Evolutionary conservation across 225 moss, liverwort and hornwort genomes (phyloP).

Genomic region (Polytrichum commune): DNA sequence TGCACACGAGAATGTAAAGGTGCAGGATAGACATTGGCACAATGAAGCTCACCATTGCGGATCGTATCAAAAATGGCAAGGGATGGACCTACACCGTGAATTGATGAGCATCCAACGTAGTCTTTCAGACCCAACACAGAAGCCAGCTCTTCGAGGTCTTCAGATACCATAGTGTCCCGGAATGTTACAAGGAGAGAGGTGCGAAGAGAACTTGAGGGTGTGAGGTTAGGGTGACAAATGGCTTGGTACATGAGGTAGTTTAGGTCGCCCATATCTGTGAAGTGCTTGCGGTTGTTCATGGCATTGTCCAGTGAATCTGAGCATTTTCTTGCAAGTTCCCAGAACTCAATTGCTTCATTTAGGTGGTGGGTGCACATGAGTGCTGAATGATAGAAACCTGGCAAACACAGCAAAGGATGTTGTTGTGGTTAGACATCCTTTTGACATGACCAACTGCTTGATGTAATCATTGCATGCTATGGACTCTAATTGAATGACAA

Average conservation of each 20-base stretch:
- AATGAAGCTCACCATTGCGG: constrained; percentile 79
- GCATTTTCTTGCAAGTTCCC: constrained; percentile 86
- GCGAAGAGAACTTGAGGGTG: constrained; percentile 78
- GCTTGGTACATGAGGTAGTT: constrained; percentile 98
- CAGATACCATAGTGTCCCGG: constrained; percentile 52
- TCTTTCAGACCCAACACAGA: constrained; percentile 70
- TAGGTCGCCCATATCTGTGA: constrained; percentile 97
- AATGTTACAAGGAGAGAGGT: constrained; percentile 86
- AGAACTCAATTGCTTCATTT: constrained; percentile 71
- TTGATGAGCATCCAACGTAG: constrained; percentile 89
- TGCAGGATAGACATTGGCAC: constrained; percentile 73
- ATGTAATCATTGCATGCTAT: too few relatives aligned
- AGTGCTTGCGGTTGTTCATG: constrained; percentile 89
- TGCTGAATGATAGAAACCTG: constrained; percentile 98
- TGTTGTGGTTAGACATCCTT: too few relatives aligned
- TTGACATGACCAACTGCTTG: too few relatives aligned
- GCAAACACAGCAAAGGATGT: neutral
- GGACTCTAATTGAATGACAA: too few relatives aligned
- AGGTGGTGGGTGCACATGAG: constrained; percentile 77
- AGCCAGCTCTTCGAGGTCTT: constrained; percentile 41
- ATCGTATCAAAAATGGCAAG: constrained; percentile 82
- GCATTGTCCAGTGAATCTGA: constrained; percentile 54
- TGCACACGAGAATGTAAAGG: constrained; percentile 80
- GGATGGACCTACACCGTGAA: constrained; percentile 90
- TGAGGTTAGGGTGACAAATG: constrained; percentile 74